Conservation (phyloP, 1,284 basidiomycete genomes). For the Moniliophthora roreri region DNA sequence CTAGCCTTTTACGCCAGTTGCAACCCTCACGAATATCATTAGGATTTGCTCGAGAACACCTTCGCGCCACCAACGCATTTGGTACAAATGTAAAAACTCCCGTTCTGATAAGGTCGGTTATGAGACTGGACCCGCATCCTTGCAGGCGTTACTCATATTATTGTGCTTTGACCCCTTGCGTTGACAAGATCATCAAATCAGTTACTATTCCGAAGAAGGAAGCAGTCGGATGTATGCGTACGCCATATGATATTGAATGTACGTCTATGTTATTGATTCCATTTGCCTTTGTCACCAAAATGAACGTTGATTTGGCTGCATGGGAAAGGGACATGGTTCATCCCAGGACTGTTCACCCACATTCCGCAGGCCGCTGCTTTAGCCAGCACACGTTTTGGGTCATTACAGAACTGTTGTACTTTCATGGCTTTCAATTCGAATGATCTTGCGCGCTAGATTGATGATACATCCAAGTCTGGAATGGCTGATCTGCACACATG, state of each 20-base stretch:
- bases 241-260: constrained; percentile 1
- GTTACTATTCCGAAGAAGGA: background rate
- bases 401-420: background rate
- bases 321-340: background rate
- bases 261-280: background rate
- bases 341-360: no score
- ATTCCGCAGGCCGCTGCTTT: background rate
- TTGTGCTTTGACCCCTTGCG: constrained; percentile 4
- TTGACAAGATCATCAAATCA: constrained; percentile 1
- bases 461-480: background rate
- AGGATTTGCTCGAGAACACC: background rate
- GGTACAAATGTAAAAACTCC: background rate
- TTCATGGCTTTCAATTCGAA: background rate
- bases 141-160: background rate
- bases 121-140: background rate
- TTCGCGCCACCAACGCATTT: background rate
- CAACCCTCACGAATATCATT: background rate
- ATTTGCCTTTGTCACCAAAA: background rate
- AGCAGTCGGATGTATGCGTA: background rate
- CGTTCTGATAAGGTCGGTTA: background rate
- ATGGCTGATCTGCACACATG: background rate
- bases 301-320: background rate
- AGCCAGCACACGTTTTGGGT: background rate
- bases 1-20: no score
- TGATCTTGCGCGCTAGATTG: background rate